Evolutionary conservation across 164 flowering plant genomes (phyloP), one percentile per base, ranked within the genome.

Genomic region (Nymphaea colorata): DNA sequence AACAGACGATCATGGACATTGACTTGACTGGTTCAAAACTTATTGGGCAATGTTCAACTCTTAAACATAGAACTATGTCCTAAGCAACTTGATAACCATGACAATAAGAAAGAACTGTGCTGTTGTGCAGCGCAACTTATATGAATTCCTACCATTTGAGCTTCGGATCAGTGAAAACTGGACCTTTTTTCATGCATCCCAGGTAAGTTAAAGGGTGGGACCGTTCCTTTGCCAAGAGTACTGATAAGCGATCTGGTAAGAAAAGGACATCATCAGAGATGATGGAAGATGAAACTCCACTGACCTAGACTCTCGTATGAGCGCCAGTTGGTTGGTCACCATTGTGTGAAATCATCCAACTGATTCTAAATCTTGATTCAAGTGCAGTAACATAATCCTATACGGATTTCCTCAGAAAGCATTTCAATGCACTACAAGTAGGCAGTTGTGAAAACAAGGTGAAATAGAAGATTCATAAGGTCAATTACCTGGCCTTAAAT

Each of bases 181-280:
- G 96, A 57, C 96, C 98, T 75, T 93, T 88, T 63, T 90, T 93
- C 96, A 93, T 77, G 83, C 98, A 93, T 59, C 98, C 98, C 64
- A 93, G 76, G 67, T 90, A 93, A 72, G 96, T 93, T 72, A 79
- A 87, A 65, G 90, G 70, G 74, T 88, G 81, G 61, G 91, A 51
- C 3, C 96, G 83, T 44, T 90, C 96, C 74, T 93, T 90, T 42
- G 87, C 95, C 85, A 93, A 78, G 55, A 90, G 90, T 64, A 86
- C 69, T 17, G 98, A 87, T 68, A 93, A 92, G 15, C 96, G 96
- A 78, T 90, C 96, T 92, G 76, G 11, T 51, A 76, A 74, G 65
- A 11, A 18, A 69, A 67, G 44, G 69, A 67, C 42, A 62, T 43
- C 16, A 45, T 18, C n/a, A 45, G 3, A 43, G 44, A 7, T 6